Conservation (phyloP, 2,329 filamentous ascomycete species). For the Cordyceps tenuipes region DNA sequence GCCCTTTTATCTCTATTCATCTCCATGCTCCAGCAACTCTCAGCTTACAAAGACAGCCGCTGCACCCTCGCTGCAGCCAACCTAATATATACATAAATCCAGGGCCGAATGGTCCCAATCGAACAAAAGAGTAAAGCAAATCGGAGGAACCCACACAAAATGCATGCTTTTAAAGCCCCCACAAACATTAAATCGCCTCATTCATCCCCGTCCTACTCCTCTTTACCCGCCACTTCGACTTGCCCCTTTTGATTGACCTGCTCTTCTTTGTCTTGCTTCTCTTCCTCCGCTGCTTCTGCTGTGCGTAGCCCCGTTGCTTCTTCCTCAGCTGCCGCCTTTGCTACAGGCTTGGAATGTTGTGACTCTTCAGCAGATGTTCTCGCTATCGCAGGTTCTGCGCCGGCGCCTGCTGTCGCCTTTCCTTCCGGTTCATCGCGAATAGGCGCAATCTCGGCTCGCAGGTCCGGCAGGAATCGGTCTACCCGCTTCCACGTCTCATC, state of each 20-base stretch:
- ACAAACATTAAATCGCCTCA: conserved; percentile 6
- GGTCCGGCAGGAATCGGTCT: conserved; percentile 55
- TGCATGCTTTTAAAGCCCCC: not conserved
- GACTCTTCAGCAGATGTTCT: not conserved
- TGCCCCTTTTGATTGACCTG: not conserved
- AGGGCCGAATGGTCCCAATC: not conserved
- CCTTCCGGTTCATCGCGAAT: conserved; percentile 4
- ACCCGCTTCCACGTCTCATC: conserved; percentile 58
- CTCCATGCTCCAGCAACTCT: not conserved
- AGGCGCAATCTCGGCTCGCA: conserved; percentile 26
- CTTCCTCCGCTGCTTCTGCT: not conserved
- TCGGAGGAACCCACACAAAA: not conserved
- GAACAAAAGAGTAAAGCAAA: not conserved
- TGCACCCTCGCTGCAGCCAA: not conserved
- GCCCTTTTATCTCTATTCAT: not conserved
- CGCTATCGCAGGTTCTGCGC: not conserved
- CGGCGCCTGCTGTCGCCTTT: not conserved
- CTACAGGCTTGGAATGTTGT: not conserved
- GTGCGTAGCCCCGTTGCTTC: not conserved
- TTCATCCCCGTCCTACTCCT: conserved; percentile 5
- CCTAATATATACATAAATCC: conserved; percentile 4
- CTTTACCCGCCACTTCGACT: not conserved
- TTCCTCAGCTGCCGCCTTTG: not conserved
- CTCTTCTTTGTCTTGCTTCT: not conserved
- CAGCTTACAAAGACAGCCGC: not conserved